phyloP scores from a whole-genome alignment of 1,284 basidiomycete species.

The Puccinia novopanici region DNA sequence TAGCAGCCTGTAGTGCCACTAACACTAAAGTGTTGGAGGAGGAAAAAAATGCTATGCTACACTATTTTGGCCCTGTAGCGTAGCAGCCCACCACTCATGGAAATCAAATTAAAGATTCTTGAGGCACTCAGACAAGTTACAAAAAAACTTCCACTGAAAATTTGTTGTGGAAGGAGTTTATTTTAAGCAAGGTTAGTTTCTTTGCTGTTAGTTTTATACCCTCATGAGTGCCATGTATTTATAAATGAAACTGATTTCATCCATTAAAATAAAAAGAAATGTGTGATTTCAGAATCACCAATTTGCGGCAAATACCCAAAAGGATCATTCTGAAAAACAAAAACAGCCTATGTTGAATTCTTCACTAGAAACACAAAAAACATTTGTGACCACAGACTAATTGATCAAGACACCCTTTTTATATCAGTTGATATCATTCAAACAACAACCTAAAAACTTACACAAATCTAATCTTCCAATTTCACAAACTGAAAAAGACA shows the following conservation, averaged over 20 bases:
- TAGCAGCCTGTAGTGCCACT: too few relatives aligned
- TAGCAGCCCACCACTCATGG: too few relatives aligned
- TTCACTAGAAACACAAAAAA: neutral
- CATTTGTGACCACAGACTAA: neutral
- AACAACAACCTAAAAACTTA: neutral
- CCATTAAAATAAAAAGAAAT: neutral
- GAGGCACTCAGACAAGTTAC: too few relatives aligned
- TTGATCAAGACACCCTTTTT: neutral
- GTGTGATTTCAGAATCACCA: neutral
- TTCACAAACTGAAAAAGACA: neutral
- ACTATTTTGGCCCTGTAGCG: too few relatives aligned
- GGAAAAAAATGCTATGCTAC: too few relatives aligned
- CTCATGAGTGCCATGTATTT: neutral
- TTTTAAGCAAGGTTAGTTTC: too few relatives aligned
- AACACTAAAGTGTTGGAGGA: too few relatives aligned
- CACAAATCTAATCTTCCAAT: neutral
- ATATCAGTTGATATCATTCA: neutral
- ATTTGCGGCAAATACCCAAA: neutral
- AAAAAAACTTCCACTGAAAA: too few relatives aligned
- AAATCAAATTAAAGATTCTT: too few relatives aligned
- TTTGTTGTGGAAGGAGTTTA: too few relatives aligned
- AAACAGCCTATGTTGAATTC: neutral
- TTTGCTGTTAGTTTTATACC: neutral
- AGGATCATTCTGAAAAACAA: neutral
- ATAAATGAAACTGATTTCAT: neutral